Percentiles rank a stretch among this genome's conserved stretches.
phyloP scores from a whole-genome alignment of 106 monocot genomes.

The Narthecium ossifragum region DNA sequence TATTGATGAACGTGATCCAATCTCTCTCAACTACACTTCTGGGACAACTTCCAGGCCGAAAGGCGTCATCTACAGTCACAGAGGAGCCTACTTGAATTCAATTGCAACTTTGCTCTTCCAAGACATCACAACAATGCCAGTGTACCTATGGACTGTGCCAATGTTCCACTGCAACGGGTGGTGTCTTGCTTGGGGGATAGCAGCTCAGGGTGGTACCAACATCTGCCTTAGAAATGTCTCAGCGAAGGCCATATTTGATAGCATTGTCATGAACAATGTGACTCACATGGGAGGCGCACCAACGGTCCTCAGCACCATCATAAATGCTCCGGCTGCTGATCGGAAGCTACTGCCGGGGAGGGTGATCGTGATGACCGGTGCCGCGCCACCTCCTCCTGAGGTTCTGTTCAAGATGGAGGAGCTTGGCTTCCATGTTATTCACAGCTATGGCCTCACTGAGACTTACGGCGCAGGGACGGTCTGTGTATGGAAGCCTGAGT shows the following conservation, averaged over 20 bases:
- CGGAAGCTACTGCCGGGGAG: slow-evolving; percentile 7
- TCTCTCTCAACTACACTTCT: slow-evolving; percentile 32
- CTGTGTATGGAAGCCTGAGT: slow-evolving; percentile 28
- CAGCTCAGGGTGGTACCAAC: slow-evolving; percentile 26
- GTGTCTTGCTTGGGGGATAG: slow-evolving; percentile 24
- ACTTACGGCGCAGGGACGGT: slow-evolving; percentile 21
- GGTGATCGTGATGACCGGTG: slow-evolving; percentile 24
- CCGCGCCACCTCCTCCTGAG: slow-evolving; percentile 24
- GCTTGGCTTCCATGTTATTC: slow-evolving; percentile 24
- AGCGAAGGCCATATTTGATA: slow-evolving; percentile 12
- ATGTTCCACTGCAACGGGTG: slow-evolving; percentile 47
- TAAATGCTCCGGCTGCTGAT: slow-evolving; percentile 13
- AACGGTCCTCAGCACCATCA: slow-evolving; percentile 23
- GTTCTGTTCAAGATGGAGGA: slow-evolving; percentile 22
- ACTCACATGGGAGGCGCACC: slow-evolving; percentile 34
- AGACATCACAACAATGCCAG: slow-evolving; percentile 13
- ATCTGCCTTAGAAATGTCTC: slow-evolving; percentile 27
- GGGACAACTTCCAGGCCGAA: slow-evolving; percentile 39
- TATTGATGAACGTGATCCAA: slow-evolving; percentile 24
- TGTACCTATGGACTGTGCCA: slow-evolving; percentile 28
- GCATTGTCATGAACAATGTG: slow-evolving; percentile 15
- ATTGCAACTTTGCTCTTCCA: slow-evolving; percentile 10
- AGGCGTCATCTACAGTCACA: slow-evolving; percentile 28
- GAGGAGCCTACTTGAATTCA: slow-evolving; percentile 28
- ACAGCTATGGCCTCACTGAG: slow-evolving; percentile 29